Conservation (phyloP, 2,329 filamentous ascomycete species). For the Diaporthe ilicicola region DNA sequence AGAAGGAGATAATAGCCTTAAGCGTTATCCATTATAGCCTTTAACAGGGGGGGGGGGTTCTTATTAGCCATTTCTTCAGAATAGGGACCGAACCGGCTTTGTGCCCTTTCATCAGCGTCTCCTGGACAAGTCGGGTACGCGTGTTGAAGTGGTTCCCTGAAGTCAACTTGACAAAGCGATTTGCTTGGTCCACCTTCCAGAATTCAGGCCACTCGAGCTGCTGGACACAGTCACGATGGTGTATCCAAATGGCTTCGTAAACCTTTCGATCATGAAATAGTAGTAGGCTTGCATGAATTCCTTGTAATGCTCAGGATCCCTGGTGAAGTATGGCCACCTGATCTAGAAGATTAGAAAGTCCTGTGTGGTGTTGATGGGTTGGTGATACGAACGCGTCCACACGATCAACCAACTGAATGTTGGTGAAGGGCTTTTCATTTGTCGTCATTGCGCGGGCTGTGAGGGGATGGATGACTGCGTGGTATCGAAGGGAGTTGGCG, state of each 20-base stretch:
- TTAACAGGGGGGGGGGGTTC: no score
- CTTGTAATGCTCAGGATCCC: background rate
- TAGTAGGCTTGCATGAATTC: background rate
- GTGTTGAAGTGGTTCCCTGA: background rate
- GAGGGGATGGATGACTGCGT: background rate
- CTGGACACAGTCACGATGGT: background rate
- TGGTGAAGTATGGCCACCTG: conserved; percentile 1
- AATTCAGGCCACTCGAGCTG: background rate
- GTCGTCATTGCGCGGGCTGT: background rate
- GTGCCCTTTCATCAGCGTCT: background rate
- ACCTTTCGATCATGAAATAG: background rate
- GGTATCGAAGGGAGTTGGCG: background rate
- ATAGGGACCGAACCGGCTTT: background rate
- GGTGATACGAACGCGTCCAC: background rate
- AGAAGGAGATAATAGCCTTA: no score
- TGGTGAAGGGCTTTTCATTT: background rate
- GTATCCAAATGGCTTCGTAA: background rate
- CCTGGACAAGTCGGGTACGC: background rate
- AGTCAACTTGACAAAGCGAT: background rate
- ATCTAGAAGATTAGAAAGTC: background rate
- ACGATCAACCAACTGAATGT: background rate
- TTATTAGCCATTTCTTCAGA: no score
- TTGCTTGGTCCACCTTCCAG: background rate
- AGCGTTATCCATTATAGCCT: no score
- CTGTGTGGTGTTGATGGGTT: background rate